These are phyloP conservation scores for Spathaspora sp. DNA, from an alignment of 1,139 yeast species.

Conservation along the genomic window DNA sequence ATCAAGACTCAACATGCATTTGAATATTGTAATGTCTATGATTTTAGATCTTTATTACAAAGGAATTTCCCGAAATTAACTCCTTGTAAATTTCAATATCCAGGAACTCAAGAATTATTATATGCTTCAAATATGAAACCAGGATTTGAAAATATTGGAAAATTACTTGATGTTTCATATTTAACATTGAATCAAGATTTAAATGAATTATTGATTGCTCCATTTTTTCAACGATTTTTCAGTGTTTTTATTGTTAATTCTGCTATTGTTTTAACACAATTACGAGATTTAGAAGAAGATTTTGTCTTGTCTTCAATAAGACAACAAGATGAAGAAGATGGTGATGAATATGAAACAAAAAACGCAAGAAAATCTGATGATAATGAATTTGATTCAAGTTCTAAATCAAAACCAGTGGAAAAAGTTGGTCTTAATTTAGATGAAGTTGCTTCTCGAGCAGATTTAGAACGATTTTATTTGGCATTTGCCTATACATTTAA, in stretches of 20 bases:
- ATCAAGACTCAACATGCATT: constrained; percentile 28
- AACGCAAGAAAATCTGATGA: neutral
- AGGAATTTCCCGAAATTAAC: constrained; percentile 58
- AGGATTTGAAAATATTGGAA: constrained; percentile 23
- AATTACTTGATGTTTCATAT: constrained; percentile 22
- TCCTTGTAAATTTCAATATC: constrained; percentile 38
- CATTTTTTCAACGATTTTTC: constrained; percentile 54
- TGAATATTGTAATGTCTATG: constrained; percentile 52
- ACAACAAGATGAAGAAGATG: constrained; percentile 26
- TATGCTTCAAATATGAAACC: constrained; percentile 21
- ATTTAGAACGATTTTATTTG: constrained; percentile 82
- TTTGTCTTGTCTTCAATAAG: constrained; percentile 53
- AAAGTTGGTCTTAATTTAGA: constrained; percentile 40
- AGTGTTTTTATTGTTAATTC: constrained; percentile 65
- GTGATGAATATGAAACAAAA: constrained; percentile 12
- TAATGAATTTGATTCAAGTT: constrained; percentile 7
- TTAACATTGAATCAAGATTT: constrained; percentile 25
- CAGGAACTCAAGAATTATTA: constrained; percentile 26
- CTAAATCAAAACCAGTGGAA: constrained; percentile 11
- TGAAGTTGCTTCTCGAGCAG: constrained; percentile 69
- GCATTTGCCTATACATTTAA: constrained; percentile 71
- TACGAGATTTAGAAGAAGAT: constrained; percentile 88
- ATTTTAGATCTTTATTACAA: constrained; percentile 67
- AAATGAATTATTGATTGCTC: constrained; percentile 34
- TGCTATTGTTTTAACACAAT: constrained; percentile 76